Percentiles rank a stretch among this genome's conserved stretches.
Evolutionary conservation across 441 rosid genomes (phyloP).

Genomic region (Gossypium gossypioides): DNA sequence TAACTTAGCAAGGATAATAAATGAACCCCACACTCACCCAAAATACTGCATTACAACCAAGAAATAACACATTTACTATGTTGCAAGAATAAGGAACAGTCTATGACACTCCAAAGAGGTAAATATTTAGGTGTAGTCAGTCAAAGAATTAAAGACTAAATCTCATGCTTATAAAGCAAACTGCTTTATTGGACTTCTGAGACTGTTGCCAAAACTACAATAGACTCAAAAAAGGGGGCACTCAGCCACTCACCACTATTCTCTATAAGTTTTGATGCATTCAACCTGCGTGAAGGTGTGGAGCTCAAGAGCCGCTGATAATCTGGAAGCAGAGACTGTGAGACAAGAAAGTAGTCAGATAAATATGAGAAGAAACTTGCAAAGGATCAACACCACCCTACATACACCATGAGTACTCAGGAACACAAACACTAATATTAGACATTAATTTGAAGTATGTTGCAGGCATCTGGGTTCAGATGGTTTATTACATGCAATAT

Average conservation of each 20-base stretch:
- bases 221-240: slow-evolving; percentile 7
- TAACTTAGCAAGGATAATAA: neutral
- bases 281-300: slow-evolving; percentile 94
- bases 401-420: neutral
- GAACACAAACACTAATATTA: neutral
- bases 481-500: neutral
- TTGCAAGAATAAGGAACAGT: neutral
- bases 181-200: neutral
- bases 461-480: neutral
- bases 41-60: neutral
- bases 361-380: slow-evolving; percentile 30
- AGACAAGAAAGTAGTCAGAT: slow-evolving; percentile 33
- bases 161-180: neutral
- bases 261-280: slow-evolving; percentile 84
- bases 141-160: neutral
- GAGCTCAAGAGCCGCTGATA: slow-evolving; percentile 98
- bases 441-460: neutral
- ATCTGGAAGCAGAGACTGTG: slow-evolving; percentile 99
- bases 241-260: slow-evolving; percentile 77
- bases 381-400: slow-evolving; percentile 10
- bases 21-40: neutral
- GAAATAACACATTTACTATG: neutral
- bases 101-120: neutral
- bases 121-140: neutral
- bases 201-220: neutral